Conservation (phyloP, 768 basidiomycete species). For the Tricholoma saponaceum region DNA sequence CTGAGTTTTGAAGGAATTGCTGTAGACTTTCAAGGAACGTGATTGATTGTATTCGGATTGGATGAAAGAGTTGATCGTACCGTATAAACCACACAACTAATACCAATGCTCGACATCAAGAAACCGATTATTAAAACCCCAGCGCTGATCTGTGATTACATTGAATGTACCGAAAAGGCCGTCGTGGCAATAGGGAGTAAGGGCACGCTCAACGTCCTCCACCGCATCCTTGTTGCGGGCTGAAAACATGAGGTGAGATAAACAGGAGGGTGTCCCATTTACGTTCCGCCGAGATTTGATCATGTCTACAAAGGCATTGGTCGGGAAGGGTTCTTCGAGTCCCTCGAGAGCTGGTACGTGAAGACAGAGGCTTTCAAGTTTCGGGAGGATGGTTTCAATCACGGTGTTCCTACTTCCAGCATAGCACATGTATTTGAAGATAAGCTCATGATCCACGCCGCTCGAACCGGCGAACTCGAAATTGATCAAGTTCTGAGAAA, state of each 20-base stretch:
- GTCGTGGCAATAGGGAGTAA: not conserved
- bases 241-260: not conserved
- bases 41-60: no score
- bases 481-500: not conserved
- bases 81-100: no score
- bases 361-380: not conserved
- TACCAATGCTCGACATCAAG: not conserved
- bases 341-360: no score
- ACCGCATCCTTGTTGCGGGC: not conserved
- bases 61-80: no score
- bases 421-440: not conserved
- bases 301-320: not conserved
- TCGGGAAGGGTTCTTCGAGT: not conserved
- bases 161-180: not conserved
- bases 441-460: not conserved
- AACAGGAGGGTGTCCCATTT: not conserved
- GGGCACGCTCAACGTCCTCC: not conserved
- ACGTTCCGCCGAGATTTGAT: not conserved
- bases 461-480: not conserved
- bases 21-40: no score
- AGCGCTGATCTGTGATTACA: not conserved
- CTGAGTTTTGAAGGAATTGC: no score
- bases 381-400: not conserved
- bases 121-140: not conserved
- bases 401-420: not conserved